Evolutionary conservation across 1,139 yeast species (phyloP), one percentile per base, ranked within the genome.

Genomic region (Yamadazyma atlantica): DNA sequence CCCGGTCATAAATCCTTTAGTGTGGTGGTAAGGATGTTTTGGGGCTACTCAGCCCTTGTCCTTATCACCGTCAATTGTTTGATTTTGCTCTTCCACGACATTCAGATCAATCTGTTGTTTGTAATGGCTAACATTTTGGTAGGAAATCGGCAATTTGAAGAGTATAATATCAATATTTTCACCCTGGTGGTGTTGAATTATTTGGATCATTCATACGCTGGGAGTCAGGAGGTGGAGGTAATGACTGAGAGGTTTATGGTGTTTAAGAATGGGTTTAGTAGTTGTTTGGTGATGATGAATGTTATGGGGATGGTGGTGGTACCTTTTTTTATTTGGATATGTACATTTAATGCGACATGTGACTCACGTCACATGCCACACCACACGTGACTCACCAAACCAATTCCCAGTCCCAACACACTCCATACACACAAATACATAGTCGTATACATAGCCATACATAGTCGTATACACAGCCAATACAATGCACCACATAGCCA

Each of bases 291-390:
- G 13, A 55, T 59, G 4, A 48, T 60, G 32, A 55, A 54, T 31
- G 42, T 52, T 13, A 50, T 53, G 24, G 50, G 62, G 22, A 60
- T 61, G 37, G 54, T 57, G 11, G 33, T 60, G 9, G 45, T 57
- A 4, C 69, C 69, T 11, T 44, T 58, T 28, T 37, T 58, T 16
- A 43, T 59, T 14, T 59, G 66, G 60, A 11, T n/a, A n/a, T n/a
- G n/a, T n/a, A n/a, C n/a, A n/a, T n/a, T n/a, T n/a, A n/a, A n/a
- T n/a, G n/a, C n/a, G n/a, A n/a, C n/a, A n/a, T n/a, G n/a, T n/a
- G n/a, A n/a, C n/a, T n/a, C n/a, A n/a, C n/a, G n/a, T n/a, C n/a
- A n/a, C n/a, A n/a, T n/a, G n/a, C n/a, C n/a, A n/a, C n/a, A n/a
- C n/a, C n/a, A n/a, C n/a, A n/a, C n/a, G n/a, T n/a, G n/a, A n/a